phyloP scores from a whole-genome alignment of 129 eudicot species.

The sunflower (Helianthus annuus) region DNA sequence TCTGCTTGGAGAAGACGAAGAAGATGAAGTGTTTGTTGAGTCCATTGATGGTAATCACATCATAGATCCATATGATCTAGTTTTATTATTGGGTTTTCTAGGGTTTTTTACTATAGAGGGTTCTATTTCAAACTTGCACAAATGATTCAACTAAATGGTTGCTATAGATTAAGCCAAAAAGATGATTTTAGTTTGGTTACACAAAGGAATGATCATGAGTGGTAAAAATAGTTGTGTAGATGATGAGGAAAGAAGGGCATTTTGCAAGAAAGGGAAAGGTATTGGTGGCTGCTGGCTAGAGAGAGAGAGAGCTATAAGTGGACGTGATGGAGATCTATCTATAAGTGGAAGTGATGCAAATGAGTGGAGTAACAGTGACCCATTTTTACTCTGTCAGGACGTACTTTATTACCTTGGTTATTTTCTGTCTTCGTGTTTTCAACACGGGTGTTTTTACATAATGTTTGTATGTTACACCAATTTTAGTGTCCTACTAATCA shows the following conservation, averaged over 20 bases:
- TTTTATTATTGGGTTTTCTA: not conserved
- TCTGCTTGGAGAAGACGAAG: conserved; percentile 39
- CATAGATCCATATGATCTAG: conserved; percentile 26
- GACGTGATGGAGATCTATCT: conserved; percentile 37
- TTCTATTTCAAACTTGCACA: conserved; percentile 14
- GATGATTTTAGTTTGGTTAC: conserved; percentile 12
- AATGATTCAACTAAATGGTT: not conserved
- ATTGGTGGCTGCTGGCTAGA: conserved; percentile 11
- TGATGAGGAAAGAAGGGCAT: conserved; percentile 26
- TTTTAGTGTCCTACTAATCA: no score
- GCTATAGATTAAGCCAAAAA: not conserved
- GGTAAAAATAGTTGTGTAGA: conserved; percentile 4
- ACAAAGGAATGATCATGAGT: conserved; percentile 15
- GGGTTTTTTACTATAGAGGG: conserved; percentile 4
- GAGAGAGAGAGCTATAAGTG: conserved; percentile 28
- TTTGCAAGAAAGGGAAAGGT: conserved; percentile 48
- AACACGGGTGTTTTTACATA: no score
- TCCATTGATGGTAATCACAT: conserved; percentile 37
- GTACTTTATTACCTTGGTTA: conserved; percentile 23
- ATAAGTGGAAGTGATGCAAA: conserved; percentile 36
- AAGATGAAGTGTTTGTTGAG: conserved; percentile 30
- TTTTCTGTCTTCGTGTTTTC: not conserved
- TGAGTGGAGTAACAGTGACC: conserved; percentile 28
- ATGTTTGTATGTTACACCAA: no score
- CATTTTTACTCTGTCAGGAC: conserved; percentile 29